Conservation (phyloP, 768 basidiomycete species). For the Lentinus brumalis region DNA sequence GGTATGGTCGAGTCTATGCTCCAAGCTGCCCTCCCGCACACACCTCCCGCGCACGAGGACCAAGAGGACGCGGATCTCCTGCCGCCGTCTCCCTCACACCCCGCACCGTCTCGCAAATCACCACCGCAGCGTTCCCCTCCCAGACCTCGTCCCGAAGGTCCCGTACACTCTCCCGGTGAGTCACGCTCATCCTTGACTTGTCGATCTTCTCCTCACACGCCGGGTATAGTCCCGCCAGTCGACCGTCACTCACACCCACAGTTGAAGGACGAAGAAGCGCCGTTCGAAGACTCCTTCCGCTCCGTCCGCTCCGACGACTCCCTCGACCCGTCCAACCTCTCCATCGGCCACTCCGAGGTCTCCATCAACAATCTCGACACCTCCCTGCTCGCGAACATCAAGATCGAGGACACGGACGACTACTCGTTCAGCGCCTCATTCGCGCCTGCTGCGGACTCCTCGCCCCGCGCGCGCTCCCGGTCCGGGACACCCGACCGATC, state of each 20-base stretch:
- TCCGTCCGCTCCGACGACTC: constrained; percentile 21
- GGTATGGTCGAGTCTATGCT: constrained; percentile 76
- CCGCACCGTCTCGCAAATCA: constrained; percentile 25
- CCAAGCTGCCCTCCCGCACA: constrained; percentile 47
- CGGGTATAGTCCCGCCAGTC: background rate
- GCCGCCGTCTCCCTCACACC: constrained; percentile 53
- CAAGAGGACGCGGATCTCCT: constrained; percentile 46
- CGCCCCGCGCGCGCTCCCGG: constrained; percentile 2
- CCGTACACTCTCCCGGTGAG: constrained; percentile 3
- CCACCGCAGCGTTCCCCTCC: background rate
- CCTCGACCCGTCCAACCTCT: constrained; percentile 23
- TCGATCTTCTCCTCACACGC: background rate
- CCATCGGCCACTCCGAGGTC: constrained; percentile 41
- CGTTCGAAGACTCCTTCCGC: constrained; percentile 27
- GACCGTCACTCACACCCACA: constrained; percentile 30
- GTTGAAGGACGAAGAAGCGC: constrained; percentile 28
- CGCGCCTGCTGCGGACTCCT: constrained; percentile 9
- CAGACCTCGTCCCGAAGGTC: background rate
- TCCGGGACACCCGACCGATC: constrained; percentile 11
- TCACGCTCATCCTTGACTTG: background rate
- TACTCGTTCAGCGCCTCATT: constrained; percentile 8
- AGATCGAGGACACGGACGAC: constrained; percentile 1
- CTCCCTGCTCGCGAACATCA: constrained; percentile 10
- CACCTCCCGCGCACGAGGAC: constrained; percentile 37
- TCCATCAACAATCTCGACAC: constrained; percentile 37